Evolutionary conservation across 306 rosid species (phyloP).

Genomic region (Vicia sativa): DNA sequence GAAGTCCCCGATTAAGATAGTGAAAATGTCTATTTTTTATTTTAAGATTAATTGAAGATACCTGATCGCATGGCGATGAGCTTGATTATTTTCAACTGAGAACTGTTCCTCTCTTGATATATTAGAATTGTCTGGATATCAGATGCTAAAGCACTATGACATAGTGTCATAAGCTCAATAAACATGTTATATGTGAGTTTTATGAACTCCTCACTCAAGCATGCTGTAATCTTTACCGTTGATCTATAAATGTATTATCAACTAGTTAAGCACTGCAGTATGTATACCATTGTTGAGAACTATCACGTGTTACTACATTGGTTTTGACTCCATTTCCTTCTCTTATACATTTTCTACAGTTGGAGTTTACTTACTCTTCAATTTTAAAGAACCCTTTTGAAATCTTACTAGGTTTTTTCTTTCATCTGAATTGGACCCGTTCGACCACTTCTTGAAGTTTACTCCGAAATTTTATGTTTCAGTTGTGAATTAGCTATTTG

Average conservation of each 20-base stretch:
- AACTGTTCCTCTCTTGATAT: neutral
- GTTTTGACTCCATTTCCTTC: slow-evolving; percentile 3
- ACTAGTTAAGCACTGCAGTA: neutral
- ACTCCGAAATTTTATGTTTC: slow-evolving; percentile 3
- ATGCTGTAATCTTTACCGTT: neutral
- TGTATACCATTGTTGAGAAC: neutral
- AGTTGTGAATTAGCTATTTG: slow-evolving; percentile 17
- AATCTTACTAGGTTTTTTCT: slow-evolving; percentile 1
- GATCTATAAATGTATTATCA: neutral
- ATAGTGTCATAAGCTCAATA: neutral
- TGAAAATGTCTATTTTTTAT: neutral
- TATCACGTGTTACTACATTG: neutral
- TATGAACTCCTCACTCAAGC: neutral
- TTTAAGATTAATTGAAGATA: neutral
- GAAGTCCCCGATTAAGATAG: neutral
- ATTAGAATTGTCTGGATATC: neutral
- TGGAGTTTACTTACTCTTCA: neutral
- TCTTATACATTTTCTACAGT: slow-evolving; percentile 11
- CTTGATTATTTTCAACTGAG: slow-evolving; percentile 1
- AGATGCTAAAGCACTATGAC: neutral
- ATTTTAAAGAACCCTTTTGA: neutral
- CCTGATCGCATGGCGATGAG: neutral
- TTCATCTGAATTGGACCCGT: neutral
- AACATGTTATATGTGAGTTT: neutral
- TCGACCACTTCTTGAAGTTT: neutral